Conservation (phyloP, 139 green algal genomes). For the Mesostigma viride region DNA sequence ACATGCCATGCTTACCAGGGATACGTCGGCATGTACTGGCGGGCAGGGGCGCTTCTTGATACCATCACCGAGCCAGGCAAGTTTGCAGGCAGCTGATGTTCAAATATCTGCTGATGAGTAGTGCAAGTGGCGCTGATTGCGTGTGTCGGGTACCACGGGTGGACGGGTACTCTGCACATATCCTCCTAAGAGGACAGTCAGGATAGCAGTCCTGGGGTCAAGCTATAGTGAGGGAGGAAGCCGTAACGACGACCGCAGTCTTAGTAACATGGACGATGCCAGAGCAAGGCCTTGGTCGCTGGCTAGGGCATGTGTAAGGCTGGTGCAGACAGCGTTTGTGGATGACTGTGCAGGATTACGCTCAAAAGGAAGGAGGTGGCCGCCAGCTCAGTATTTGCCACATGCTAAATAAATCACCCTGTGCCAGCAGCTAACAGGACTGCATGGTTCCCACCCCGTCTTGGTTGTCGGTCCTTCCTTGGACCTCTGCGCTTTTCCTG, state of each 20-base stretch:
- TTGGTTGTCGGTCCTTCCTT: not conserved
- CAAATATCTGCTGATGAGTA: not conserved
- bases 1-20: too few species aligned
- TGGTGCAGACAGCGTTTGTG: not conserved
- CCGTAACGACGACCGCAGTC: too few species aligned
- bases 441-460: not conserved
- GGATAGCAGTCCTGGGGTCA: too few species aligned
- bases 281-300: too few species aligned
- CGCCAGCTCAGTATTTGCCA: too few species aligned
- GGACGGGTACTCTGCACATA: not conserved
- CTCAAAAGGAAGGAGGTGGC: not conserved
- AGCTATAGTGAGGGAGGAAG: too few species aligned
- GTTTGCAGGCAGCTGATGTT: not conserved
- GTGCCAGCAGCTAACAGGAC: not conserved
- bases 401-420: not conserved
- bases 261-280: too few species aligned
- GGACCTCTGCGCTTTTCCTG: too few species aligned
- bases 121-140: not conserved
- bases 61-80: slow-evolving; percentile 28
- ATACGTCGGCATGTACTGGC: slow-evolving; percentile 46
- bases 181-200: not conserved
- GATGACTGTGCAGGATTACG: not conserved
- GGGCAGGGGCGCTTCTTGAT: slow-evolving; percentile 35
- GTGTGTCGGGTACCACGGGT: not conserved
- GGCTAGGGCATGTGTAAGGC: not conserved